Conservation (phyloP, 139 green algal species). For the Tetradesmus obliquus region DNA sequence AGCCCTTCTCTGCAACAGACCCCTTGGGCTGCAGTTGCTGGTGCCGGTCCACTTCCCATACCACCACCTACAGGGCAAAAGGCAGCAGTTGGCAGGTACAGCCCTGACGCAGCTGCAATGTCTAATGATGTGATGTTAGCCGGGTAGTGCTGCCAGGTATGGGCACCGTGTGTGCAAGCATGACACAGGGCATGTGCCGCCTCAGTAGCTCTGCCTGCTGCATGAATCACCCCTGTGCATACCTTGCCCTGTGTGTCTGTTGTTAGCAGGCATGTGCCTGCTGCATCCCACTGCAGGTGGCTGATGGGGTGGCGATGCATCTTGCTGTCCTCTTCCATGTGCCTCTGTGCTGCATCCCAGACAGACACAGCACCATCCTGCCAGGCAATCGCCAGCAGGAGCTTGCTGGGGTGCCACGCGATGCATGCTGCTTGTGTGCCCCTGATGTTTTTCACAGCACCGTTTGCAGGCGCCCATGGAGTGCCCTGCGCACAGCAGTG, state of each 20-base stretch:
- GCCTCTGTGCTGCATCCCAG: constrained; percentile 65
- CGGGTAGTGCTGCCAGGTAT: too few species aligned
- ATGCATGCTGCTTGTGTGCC: constrained; percentile 53
- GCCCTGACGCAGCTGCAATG: not conserved
- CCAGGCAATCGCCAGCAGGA: constrained; percentile 71
- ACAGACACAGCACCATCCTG: constrained; percentile 71
- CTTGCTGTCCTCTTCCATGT: constrained; percentile 70
- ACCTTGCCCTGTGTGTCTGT: constrained; percentile 63
- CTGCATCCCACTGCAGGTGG: constrained; percentile 55
- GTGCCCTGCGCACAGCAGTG: constrained; percentile 18
- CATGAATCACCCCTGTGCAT: not conserved
- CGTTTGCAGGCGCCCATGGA: constrained; percentile 18
- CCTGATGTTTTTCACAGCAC: constrained; percentile 56
- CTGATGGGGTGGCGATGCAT: constrained; percentile 57
- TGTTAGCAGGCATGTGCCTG: constrained; percentile 56
- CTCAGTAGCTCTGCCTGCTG: too few species aligned
- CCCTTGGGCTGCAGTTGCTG: constrained; percentile 58
- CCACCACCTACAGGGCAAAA: constrained; percentile 41
- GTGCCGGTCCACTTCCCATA: constrained; percentile 66
- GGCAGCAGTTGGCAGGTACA: not conserved
- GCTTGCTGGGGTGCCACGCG: constrained; percentile 65
- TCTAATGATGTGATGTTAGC: too few species aligned
- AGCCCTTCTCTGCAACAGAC: constrained; percentile 50
- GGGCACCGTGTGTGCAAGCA: too few species aligned
- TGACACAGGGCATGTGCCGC: too few species aligned